These are phyloP conservation scores for Arctium minus DNA, from an alignment of 129 eudicot species.

Conservation along the genomic window DNA sequence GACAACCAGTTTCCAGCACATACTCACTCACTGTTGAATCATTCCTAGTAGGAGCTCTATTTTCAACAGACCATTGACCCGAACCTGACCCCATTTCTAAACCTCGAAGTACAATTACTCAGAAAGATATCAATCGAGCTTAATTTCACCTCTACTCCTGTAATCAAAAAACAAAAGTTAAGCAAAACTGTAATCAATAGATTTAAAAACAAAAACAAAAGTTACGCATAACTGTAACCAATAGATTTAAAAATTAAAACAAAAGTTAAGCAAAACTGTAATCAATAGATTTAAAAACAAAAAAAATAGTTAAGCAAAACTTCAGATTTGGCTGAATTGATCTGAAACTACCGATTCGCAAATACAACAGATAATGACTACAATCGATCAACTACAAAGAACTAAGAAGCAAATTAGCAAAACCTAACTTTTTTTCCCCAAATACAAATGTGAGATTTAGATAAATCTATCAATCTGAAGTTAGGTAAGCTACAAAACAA, in stretches of 20 bases:
- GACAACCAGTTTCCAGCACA: slow-evolving; percentile 62
- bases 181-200: neutral
- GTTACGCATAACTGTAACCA: too few relatives aligned
- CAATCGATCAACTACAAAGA: neutral
- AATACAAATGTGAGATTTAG: neutral
- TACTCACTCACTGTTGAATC: slow-evolving; percentile 40
- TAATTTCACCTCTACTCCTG: slow-evolving; percentile 6
- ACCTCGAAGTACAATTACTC: neutral
- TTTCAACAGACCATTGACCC: slow-evolving; percentile 63
- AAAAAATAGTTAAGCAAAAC: neutral
- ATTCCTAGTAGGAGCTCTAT: slow-evolving; percentile 36
- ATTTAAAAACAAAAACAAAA: neutral
- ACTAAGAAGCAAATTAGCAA: neutral
- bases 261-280: neutral
- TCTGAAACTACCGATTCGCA: neutral
- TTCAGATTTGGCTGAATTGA: neutral
- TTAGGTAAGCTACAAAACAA: neutral
- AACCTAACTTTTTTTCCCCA: neutral
- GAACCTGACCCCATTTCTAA: slow-evolving; percentile 40
- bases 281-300: neutral
- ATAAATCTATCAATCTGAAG: neutral
- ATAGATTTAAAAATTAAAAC: neutral
- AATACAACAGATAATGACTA: neutral
- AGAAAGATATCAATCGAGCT: neutral
- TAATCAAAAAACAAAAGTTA: neutral